Base-by-base conservation (phyloP, 768 basidiomycete genomes). In the Tylopilus rubrobrunneus region DNA sequence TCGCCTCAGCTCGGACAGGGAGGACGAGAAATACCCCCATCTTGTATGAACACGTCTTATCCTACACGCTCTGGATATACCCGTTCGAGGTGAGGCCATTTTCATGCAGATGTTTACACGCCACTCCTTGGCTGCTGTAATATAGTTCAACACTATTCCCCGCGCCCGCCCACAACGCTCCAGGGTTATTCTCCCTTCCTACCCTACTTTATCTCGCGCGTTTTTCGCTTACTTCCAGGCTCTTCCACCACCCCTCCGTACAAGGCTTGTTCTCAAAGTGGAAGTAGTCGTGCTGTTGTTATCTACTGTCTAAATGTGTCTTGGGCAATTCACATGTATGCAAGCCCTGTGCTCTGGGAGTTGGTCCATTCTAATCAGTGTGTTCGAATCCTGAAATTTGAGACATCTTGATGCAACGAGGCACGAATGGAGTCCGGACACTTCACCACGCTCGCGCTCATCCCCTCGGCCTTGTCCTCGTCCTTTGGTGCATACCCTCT, bases 51-150 rank as follows among this genome's bases (percentile, higher is more conserved):
- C n/a, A 7, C 19, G n/a, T 19, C 31, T 12, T 17, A 37, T 39
- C n/a, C 8, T 37, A 7, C 36, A 17, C 36, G 6, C 27, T 17
- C 39, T 19, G 44, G 42, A 54, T 60, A 58, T 54, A 65, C 48
- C 51, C 49, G 34, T 52, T 51, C 10, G 40, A 42, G 44, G 19
- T 19, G 19, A 19, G 19, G 19, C 19, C 19, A 19, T n/a, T 19
- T 19, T 19, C 19, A 19, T 19, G 19, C 19, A 19, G 19, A 19
- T 19, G 19, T 19, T 50, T 37, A 4, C 39, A 51, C 40, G 37
- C 14, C 40, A 17, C 39, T 10, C 39, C 39, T 62, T 57, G 42
- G 37, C 25, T 45, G 25, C 31, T 56, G 56, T 48, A 56, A 47
- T 11, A 60, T 59, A 61, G 21, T 59, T 34, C 3, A 4, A 49